Evolutionary conservation across 1,284 basidiomycete species (phyloP).

Genomic region (Schizophyllum commune): DNA sequence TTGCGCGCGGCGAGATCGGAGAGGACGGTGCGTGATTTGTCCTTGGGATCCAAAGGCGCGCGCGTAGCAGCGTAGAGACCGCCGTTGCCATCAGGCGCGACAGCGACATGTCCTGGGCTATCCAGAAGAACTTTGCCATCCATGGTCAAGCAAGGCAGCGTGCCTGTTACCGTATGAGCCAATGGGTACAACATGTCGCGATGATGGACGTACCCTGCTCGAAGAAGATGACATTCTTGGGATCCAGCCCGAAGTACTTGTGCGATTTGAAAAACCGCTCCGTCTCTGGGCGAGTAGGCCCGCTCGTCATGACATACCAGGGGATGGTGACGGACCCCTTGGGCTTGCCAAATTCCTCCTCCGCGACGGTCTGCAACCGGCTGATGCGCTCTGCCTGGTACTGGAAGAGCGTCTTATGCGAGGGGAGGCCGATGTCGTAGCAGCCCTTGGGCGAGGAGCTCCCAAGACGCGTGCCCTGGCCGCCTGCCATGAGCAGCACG

Average conservation of each 20-base stretch:
- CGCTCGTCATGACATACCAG: conserved; percentile 99
- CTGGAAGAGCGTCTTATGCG: conserved; percentile 92
- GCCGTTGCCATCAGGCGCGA: conserved; percentile 97
- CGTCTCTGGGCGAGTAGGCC: conserved; percentile 86
- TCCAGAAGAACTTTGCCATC: conserved; percentile 94
- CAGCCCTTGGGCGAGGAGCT: conserved; percentile 94
- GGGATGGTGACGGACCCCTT: conserved; percentile 63
- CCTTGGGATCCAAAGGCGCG: conserved; percentile 56
- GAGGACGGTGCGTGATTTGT: conserved; percentile 69
- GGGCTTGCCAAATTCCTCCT: conserved; percentile 42
- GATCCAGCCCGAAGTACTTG: conserved; percentile 78
- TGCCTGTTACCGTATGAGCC: conserved; percentile 47
- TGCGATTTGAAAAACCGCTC: conserved; percentile 80
- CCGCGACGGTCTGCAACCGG: conserved; percentile 75
- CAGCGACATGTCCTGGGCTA: conserved; percentile 69
- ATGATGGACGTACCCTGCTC: conserved; percentile 74
- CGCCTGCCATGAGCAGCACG: conserved; percentile 95
- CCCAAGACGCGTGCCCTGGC: conserved; percentile 93
- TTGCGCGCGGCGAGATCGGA: conserved; percentile 75
- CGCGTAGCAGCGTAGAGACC: conserved; percentile 94
- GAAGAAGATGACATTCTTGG: conserved; percentile 86
- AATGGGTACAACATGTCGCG: conserved; percentile 4
- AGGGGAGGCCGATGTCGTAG: conserved; percentile 94
- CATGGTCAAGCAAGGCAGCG: conserved; percentile 89
- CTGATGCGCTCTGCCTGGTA: conserved; percentile 94